Evolutionary conservation across 768 basidiomycete species (phyloP), one percentile per base, ranked within the genome.

Genomic region (Phylloporus sp.): DNA sequence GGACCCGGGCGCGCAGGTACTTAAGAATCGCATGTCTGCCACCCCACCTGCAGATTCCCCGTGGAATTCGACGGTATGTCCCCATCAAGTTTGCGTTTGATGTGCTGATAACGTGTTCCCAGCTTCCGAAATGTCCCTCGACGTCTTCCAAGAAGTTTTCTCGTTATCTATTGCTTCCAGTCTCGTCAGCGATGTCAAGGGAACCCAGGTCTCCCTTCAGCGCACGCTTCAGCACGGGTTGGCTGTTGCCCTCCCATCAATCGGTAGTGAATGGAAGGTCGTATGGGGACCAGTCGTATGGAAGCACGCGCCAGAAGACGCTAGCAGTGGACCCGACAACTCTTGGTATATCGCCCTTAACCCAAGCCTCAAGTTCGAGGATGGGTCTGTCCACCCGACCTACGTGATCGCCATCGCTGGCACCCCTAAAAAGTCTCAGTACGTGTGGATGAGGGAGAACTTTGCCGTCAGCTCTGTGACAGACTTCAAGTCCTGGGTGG

Each of bases 381-480:
- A 18, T 8, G n/a, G 23, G n/a, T n/a, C n/a, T 17, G 32, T 33
- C 17, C 17, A 9, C 23, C 32, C 42, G 3, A 53, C 52, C 21
- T 55, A 54, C 24, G 52, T 54, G 18, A 32, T 55, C 20, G 48
- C 52, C 13, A 23, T 54, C 17, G 52, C 53, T 3, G 48, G 49
- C 18, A 54, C 49, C n/a, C 39, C 35, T 10, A 15, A 10, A 9
- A 38, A 10, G 11, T 46, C 49, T 4, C 15, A 6, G 14, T 34
- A 46, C 22, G 34, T 28, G 6, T 51, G 53, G 49, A 3, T 40
- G 20, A 23, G 39, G 14, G 37, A 42, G 18, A 54, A 55, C 40
- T 20, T 56, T 6, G 45, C n/a, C 9, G 52, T 56, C 3, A 11
- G 26, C 24, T 9, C 3, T 9, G 48, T 44, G 3, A 18, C 40